Base-by-base conservation (phyloP, 2,329 filamentous ascomycete species). In the Kalmusia sp. region DNA sequence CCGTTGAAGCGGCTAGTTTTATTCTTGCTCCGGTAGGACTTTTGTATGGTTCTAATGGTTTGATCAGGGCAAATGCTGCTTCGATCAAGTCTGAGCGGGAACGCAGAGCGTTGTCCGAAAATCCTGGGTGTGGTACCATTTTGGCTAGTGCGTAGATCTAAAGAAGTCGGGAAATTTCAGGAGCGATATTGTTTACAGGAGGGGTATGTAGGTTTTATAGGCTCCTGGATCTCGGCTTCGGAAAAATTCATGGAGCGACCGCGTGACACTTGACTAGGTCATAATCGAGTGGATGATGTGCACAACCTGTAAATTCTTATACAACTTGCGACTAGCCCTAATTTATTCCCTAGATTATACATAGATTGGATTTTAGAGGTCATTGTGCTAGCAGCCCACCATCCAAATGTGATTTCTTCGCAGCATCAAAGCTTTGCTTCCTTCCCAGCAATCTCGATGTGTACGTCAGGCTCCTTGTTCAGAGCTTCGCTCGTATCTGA, bases 1-100 rank as follows among this genome's bases (percentile, higher is more conserved):
- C 61, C 11, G 61, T 63, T 1, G 56, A 52, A 25, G 57, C 58
- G 7, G 56, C 54, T 17, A 63, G 51, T 27, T 52, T 63, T 15
- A 63, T 57, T 5, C 61, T 54, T 2, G 61, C 61, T 15, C 44
- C 34, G 3, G 40, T 11, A 3, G 50, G n/a, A 3, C 58, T 60
- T 41, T 60, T 59, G 41, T 63, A 59, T 15, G 49, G 49, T 11
- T 55, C 25, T 4, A 64, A 51, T 1, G 58, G 55, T 27, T 52
- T n/a, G 11, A 61, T 30, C 9, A 64, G 40, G 2, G 59, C 47
- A 3, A 55, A 12, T 7, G 51, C 49, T 14, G 57, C 59, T 6
- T 38, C 37, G 3, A 51, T 38, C 3, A 60, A 28, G 38, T 64
- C 59, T 2, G 34, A 11, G 15, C 50, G 55, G 9, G 53, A 49